Conservation (phyloP, 768 basidiomycete genomes). For the Lyophyllum decastes region DNA sequence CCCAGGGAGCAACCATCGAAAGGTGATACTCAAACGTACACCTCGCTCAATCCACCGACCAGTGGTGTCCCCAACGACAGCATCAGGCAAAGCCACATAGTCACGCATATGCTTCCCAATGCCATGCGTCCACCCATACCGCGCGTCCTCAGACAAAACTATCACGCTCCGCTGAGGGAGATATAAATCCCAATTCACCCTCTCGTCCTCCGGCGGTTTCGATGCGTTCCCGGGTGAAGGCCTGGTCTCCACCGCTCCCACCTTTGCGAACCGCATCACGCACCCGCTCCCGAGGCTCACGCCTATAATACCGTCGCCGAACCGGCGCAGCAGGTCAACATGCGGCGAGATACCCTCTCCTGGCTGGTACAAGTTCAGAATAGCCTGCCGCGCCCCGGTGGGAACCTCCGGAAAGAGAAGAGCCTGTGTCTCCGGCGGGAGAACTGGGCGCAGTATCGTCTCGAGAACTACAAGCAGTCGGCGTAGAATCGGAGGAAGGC, state of each 20-base stretch:
- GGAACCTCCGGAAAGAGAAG: constrained; percentile 61
- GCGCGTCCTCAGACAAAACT: constrained; percentile 77
- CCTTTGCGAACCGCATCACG: constrained; percentile 73
- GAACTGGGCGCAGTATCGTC: constrained; percentile 42
- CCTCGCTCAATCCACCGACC: constrained; percentile 51
- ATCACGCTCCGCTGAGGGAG: constrained; percentile 77
- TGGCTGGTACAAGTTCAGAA: constrained; percentile 85
- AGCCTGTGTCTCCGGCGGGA: constrained; percentile 50
- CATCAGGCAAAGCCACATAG: constrained; percentile 43
- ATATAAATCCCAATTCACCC: constrained; percentile 53
- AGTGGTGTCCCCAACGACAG: constrained; percentile 15
- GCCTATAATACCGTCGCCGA: constrained; percentile 88
- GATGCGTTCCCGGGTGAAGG: no score
- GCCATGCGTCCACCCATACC: constrained; percentile 88
- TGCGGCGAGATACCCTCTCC: constrained; percentile 91
- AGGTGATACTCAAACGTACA: constrained; percentile 77
- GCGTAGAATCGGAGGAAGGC: constrained; percentile 58
- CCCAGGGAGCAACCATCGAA: constrained; percentile 83
- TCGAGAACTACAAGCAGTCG: constrained; percentile 55
- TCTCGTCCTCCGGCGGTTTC: constrained; percentile 9
- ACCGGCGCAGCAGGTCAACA: constrained; percentile 82
- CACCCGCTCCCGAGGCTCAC: constrained; percentile 81
- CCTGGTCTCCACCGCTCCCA: background rate
- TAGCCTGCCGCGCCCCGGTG: constrained; percentile 72
- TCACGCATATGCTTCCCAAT: constrained; percentile 69